Evolutionary conservation across 2,329 filamentous ascomycete species (phyloP), one percentile per base, ranked within the genome.

Genomic region (Sporothrix luriei): DNA sequence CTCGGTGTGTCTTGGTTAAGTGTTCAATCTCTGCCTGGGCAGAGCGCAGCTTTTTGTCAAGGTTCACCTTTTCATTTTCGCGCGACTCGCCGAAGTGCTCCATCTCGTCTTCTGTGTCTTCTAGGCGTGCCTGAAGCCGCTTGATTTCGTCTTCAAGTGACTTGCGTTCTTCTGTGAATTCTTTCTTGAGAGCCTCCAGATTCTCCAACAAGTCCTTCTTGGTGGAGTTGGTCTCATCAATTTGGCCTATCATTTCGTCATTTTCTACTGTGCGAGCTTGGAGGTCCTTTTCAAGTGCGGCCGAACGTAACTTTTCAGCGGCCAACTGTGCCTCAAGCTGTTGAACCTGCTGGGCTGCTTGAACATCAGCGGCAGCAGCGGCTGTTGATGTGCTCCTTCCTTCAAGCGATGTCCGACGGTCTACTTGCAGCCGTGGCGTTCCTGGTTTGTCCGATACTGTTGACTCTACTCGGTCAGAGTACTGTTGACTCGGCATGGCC

Each of bases 201-300:
- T 99, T 99, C 73, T 92, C 90, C 80, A 99, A 88, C 11, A 99
- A 87, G 78, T 98, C 95, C 75, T 91, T 91, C 79, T 99, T 99
- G 0, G 91, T 97, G 2, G 92, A 94, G 74, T 95, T 92, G 6
- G 88, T 92, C 78, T 98, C 94, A 73, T 95, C 88, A 72, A 97
- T 86, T 75, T 89, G 90, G 75, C 83, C 86, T 81, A 85, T 89
- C 76, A 86, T 87, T 74, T 87, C 85, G 74, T 82, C 85, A 76
- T 87, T 87, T 74, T 84, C 85, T 66, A 83, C 87, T 73, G 78
- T 82, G 66, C 85, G 84, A 2, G 82, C 80, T 68, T 85, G 83
- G 3, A 91, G 84, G 72, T 96, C 91, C 74, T 89, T 90, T 73
- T 94, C 90, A 13, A 95, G 80, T 4, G 82, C 83, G 13, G 86